Conservation (phyloP, 257 asterid genomes). For the Cynanchum wilfordii region DNA sequence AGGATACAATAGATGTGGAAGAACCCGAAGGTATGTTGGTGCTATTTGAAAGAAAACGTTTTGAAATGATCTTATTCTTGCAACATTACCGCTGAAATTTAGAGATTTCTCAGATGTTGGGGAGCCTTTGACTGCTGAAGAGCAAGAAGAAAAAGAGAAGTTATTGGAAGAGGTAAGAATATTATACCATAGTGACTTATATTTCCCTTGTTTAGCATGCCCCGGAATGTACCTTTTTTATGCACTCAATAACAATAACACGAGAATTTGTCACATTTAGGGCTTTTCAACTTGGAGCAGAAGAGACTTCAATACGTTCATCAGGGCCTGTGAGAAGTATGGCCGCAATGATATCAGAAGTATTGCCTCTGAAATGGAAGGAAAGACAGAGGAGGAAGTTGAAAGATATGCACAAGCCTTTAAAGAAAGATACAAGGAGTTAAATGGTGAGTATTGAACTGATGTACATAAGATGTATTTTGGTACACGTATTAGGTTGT, state of each 20-base stretch:
- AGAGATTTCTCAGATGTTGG: slow-evolving; percentile 50
- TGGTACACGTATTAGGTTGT: neutral
- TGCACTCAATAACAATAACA: neutral
- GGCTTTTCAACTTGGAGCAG: slow-evolving; percentile 99
- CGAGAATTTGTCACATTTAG: slow-evolving; percentile 30
- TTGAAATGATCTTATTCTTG: neutral
- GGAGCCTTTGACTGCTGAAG: slow-evolving; percentile 95
- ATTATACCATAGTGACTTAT: neutral
- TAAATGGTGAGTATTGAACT: slow-evolving; percentile 52
- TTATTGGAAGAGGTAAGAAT: slow-evolving; percentile 73
- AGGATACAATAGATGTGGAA: slow-evolving; percentile 88
- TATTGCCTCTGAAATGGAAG: slow-evolving; percentile 97
- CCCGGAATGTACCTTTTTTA: neutral
- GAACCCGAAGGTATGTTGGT: slow-evolving; percentile 74
- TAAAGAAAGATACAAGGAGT: slow-evolving; percentile 89
- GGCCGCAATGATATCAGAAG: slow-evolving; percentile 77
- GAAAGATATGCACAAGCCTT: slow-evolving; percentile 87
- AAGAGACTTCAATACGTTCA: slow-evolving; percentile 86
- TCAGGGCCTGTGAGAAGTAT: slow-evolving; percentile 95
- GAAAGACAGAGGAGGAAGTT: slow-evolving; percentile 88
- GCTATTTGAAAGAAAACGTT: neutral
- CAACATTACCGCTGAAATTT: neutral
- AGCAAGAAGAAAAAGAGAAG: slow-evolving; percentile 91
- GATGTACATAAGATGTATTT: neutral
- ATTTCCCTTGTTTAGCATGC: neutral